Conservation (phyloP, 2,329 filamentous ascomycete species). For the Penicillium sp. region DNA sequence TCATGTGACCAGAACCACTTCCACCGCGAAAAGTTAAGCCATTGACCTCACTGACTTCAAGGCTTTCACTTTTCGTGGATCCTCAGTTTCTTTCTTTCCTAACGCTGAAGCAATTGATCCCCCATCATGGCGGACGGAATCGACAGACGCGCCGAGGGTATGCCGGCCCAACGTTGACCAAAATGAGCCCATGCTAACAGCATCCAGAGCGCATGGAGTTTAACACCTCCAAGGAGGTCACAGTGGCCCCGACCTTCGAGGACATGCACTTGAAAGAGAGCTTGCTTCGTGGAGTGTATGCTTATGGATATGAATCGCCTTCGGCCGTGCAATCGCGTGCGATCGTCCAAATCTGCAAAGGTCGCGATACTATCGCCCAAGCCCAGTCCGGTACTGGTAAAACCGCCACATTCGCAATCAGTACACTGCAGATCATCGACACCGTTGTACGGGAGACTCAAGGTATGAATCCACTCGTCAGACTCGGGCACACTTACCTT, state of each 20-base stretch:
- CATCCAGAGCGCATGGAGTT: conserved; percentile 87
- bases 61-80: conserved; percentile 10
- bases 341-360: conserved; percentile 98
- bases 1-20: conserved; percentile 24
- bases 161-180: conserved; percentile 12
- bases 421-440: conserved; percentile 93
- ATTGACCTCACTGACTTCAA: conserved; percentile 4
- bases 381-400: conserved; percentile 97
- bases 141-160: conserved; percentile 82
- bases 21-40: conserved; percentile 26
- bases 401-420: conserved; percentile 95
- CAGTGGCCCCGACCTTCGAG: conserved; percentile 86
- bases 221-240: conserved; percentile 96
- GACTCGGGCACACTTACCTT: background rate
- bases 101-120: conserved; percentile 8
- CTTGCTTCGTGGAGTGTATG: conserved; percentile 93
- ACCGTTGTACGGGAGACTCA: conserved; percentile 90
- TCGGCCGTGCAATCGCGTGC: conserved; percentile 97
- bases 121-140: conserved; percentile 85
- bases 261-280: conserved; percentile 98
- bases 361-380: conserved; percentile 96
- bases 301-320: conserved; percentile 97
- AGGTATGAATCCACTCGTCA: conserved; percentile 40
- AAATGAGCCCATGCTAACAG: conserved; percentile 26
- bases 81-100: conserved; percentile 11